A percentile compares a stretch with the other conserved stretches of the same genome.
Conservation (phyloP, 257 asterid genomes). For the Asclepias syriaca region DNA sequence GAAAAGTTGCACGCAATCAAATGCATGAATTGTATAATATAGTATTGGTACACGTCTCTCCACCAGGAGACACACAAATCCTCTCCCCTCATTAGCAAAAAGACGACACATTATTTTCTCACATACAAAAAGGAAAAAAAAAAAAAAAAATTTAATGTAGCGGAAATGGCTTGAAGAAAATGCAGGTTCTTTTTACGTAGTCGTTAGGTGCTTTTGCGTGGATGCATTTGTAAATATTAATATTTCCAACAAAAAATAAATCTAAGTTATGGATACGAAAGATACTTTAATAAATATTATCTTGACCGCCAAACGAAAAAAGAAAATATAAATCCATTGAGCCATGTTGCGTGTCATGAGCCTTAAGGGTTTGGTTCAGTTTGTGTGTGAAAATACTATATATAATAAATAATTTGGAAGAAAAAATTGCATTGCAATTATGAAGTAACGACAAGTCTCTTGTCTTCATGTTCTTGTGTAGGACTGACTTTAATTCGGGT, state of each 20-base stretch:
- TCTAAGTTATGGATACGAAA: not conserved
- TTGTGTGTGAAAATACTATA: not conserved
- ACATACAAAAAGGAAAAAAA: not conserved
- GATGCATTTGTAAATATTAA: not conserved
- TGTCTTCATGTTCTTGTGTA: not conserved
- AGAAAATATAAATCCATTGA: no score
- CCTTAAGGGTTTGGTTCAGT: not conserved
- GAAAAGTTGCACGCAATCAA: conserved; percentile 9
- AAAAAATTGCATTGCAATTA: not conserved
- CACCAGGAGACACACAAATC: conserved; percentile 17
- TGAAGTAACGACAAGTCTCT: not conserved
- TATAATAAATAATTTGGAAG: not conserved
- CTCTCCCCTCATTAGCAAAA: conserved; percentile 5
- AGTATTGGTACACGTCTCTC: not conserved
- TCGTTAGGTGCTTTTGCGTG: conserved; percentile 3
- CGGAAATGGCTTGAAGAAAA: not conserved
- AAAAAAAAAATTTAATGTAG: not conserved
- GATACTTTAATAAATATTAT: not conserved
- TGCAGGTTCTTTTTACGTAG: conserved; percentile 15
- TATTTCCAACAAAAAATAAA: conserved; percentile 2
- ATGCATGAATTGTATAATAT: not conserved
- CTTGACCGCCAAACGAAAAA: no score
- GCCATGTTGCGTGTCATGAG: not conserved
- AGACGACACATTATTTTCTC: conserved; percentile 10
- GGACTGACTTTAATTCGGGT: not conserved